Base-by-base conservation (phyloP, 768 basidiomycete genomes). In the Gloeophyllum trabeum region DNA sequence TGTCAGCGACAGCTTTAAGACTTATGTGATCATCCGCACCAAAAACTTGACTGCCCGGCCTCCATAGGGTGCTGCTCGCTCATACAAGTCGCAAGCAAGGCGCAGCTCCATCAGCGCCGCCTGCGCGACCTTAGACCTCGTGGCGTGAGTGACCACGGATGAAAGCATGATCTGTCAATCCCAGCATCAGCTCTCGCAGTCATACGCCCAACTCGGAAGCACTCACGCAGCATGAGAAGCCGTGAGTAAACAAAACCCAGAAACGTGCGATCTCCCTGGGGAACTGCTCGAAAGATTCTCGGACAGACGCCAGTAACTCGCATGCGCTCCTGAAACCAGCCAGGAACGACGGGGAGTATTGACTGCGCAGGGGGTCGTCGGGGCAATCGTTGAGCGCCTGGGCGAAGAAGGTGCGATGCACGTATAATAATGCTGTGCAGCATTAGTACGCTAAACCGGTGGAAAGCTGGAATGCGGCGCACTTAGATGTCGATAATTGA, bases 391-490 rank as follows among this genome's bases (percentile, higher is more conserved):
- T 66, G 25, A 86, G 67, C 3, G 81, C 83, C 52, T 82, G 77
- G 3, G 81, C 78, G 49, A 86, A 83, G 64, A 81, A 85, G 49
- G 79, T 76, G 13, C 83, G 78, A 54, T 84, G 81, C 39, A 84
- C 71, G 53, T 82, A 82, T 6, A 84, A 60, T 24, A 84, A 63
- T n/a, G 78, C 81, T 84, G 43, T 21, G 2, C 19, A 40, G 19
- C 18, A 30, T 3, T 35, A 32, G 10, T 16, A 32, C 28, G 16
- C n/a, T n/a, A n/a, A n/a, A n/a, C n/a, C 10, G 28, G 28, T 32
- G 28, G 16, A 10, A 32, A 32, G 28, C 16, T 10, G 28, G 10
- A 16, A 32, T 10, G 24, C 3, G 57, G 52, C 78, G 51, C 50
- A 84, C 83, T 76, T 25, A 79, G 63, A 50, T 81, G 73, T 1